Percentiles rank a stretch among this genome's conserved stretches.
These are phyloP conservation scores for Hippophae tibetana DNA, from an alignment of 306 rosid species.

Conservation along the genomic window DNA sequence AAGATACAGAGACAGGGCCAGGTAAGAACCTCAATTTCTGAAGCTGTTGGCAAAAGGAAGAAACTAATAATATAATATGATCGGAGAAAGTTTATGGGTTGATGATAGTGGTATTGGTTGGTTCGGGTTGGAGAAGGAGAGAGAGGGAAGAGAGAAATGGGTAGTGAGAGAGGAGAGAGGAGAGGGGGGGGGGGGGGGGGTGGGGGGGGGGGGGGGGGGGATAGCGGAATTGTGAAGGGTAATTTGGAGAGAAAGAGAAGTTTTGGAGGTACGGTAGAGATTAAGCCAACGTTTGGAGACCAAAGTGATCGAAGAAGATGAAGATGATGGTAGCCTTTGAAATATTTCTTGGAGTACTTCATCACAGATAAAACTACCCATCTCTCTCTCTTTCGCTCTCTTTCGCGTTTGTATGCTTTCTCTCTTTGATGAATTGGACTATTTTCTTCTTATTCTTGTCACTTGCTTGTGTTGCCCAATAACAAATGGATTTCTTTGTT, in stretches of 20 bases:
- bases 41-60: slow-evolving; percentile 34
- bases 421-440: background rate
- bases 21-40: slow-evolving; percentile 36
- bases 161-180: slow-evolving; percentile 49
- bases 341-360: slow-evolving; percentile 73
- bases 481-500: no score
- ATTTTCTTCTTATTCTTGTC: no score
- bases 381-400: background rate
- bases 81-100: slow-evolving; percentile 13
- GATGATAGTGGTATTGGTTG: slow-evolving; percentile 1
- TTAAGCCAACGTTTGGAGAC: slow-evolving; percentile 85
- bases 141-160: slow-evolving; percentile 55
- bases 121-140: slow-evolving; percentile 28
- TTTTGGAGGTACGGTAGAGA: slow-evolving; percentile 56
- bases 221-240: slow-evolving; percentile 18
- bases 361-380: slow-evolving; percentile 58
- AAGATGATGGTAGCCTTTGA: slow-evolving; percentile 46
- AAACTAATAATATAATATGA: slow-evolving; percentile 28
- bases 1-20: slow-evolving; percentile 50
- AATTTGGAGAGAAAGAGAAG: slow-evolving; percentile 56
- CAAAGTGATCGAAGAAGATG: slow-evolving; percentile 44
- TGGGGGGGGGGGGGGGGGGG: slow-evolving; percentile 42
- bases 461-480: no score
- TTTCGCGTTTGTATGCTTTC: background rate
- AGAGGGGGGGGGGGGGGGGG: slow-evolving; percentile 31